Percentiles rank a stretch among this genome's conserved stretches.
Conservation (phyloP, 2,329 filamentous ascomycete species). For the Cercospora beticola region DNA sequence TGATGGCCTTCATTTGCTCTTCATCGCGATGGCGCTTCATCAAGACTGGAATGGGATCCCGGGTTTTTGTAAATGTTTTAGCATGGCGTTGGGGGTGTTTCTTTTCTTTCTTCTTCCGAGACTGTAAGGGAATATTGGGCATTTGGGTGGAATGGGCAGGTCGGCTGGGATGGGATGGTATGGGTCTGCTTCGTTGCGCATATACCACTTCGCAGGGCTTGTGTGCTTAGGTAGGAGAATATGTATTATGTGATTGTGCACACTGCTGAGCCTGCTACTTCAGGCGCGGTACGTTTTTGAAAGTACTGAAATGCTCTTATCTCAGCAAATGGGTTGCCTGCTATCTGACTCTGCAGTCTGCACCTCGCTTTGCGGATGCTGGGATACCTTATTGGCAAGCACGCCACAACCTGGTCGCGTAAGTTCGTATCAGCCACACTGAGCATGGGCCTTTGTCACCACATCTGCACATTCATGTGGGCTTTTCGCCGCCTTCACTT, state of each 20-base stretch:
- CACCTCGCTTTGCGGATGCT: neutral
- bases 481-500: neutral
- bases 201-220: conserved; percentile 12
- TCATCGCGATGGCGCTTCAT: neutral
- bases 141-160: conserved; percentile 40
- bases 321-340: neutral
- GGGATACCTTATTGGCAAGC: neutral
- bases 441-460: neutral
- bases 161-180: neutral
- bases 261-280: neutral
- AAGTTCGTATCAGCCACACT: neutral
- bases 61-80: conserved; percentile 9
- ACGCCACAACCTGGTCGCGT: neutral
- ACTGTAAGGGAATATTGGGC: conserved; percentile 40
- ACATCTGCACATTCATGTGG: neutral
- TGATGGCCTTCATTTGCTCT: neutral
- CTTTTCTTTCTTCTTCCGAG: neutral
- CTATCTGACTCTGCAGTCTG: neutral
- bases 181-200: conserved; percentile 9
- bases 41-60: neutral
- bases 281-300: neutral
- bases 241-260: neutral
- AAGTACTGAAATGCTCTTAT: neutral
- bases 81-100: conserved; percentile 23
- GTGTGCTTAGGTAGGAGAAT: neutral